Evolutionary conservation across 1,284 basidiomycete genomes (phyloP).

Genomic region (Leccinum cinnamomeum): DNA sequence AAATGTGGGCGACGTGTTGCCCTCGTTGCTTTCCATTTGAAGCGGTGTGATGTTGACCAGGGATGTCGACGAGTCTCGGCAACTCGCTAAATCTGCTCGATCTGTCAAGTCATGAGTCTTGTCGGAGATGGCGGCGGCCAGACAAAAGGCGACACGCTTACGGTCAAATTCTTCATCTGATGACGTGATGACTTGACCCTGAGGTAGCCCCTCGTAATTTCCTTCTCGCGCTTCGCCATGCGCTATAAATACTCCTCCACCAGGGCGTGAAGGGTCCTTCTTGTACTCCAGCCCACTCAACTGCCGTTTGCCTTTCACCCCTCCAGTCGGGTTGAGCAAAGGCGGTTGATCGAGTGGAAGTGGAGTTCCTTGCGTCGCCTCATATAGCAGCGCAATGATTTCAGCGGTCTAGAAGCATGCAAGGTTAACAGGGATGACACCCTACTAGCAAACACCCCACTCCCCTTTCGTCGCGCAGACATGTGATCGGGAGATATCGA

Average conservation of each 20-base stretch:
- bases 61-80: constrained; percentile 25
- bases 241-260: constrained; percentile 83
- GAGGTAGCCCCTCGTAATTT: constrained; percentile 59
- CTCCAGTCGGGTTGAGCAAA: constrained; percentile 71
- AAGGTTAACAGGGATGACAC: constrained; percentile 21
- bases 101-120: constrained; percentile 28
- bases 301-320: constrained; percentile 59
- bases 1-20: constrained; percentile 19
- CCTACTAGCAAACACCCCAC: constrained; percentile 34
- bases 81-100: constrained; percentile 22
- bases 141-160: constrained; percentile 36
- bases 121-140: constrained; percentile 24
- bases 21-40: constrained; percentile 29
- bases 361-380: constrained; percentile 78
- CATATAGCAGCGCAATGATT: constrained; percentile 89
- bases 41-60: constrained; percentile 61
- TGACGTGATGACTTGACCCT: constrained; percentile 60
- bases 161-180: constrained; percentile 52
- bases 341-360: constrained; percentile 56
- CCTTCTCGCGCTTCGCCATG: constrained; percentile 46
- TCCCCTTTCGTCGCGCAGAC: constrained; percentile 83
- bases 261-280: constrained; percentile 73
- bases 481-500: constrained; percentile 82
- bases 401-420: constrained; percentile 72
- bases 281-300: constrained; percentile 64